Evolutionary conservation across 2,329 filamentous ascomycete genomes (phyloP).

Genomic region (Stagonosporopsis cucurbitacearum): DNA sequence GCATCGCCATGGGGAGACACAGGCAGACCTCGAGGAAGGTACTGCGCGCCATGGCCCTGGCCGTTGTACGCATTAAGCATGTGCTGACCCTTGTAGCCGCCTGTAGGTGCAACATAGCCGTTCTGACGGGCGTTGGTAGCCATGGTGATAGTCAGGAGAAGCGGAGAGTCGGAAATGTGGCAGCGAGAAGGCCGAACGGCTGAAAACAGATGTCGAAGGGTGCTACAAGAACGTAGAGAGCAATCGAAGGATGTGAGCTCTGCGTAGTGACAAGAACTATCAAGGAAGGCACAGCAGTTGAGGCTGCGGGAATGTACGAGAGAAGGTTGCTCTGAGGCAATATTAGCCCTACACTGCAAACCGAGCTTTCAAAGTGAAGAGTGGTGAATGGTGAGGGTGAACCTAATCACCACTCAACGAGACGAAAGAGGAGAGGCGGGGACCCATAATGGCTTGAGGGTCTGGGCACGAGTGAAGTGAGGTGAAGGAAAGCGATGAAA

Average conservation of each 20-base stretch:
- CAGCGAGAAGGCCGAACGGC: conserved; percentile 2
- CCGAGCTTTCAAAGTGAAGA: neutral
- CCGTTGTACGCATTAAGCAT: conserved; percentile 40
- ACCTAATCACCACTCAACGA: conserved; percentile 10
- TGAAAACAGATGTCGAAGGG: conserved; percentile 1
- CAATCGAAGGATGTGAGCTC: conserved; percentile 15
- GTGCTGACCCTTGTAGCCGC: conserved; percentile 42
- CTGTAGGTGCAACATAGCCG: conserved; percentile 33
- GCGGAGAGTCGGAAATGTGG: conserved; percentile 2
- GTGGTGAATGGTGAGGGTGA: conserved; percentile 33
- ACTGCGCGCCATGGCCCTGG: conserved; percentile 43
- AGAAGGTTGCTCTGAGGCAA: conserved; percentile 38
- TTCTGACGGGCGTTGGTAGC: conserved; percentile 42
- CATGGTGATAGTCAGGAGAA: conserved; percentile 26
- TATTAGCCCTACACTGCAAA: conserved; percentile 20
- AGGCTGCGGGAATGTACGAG: conserved; percentile 40
- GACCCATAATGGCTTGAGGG: conserved; percentile 1
- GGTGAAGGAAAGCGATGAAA: conserved; percentile 9
- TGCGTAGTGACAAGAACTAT: conserved; percentile 22
- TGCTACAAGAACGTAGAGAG: conserved; percentile 11
- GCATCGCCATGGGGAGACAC: conserved; percentile 41
- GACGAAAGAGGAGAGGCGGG: conserved; percentile 5
- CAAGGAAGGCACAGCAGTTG: conserved; percentile 24
- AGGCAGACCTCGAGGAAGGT: conserved; percentile 46
- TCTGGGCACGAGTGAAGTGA: conserved; percentile 9